Base-by-base conservation (phyloP, 2,329 filamentous ascomycete genomes). In the Rugonectria rugulosa region DNA sequence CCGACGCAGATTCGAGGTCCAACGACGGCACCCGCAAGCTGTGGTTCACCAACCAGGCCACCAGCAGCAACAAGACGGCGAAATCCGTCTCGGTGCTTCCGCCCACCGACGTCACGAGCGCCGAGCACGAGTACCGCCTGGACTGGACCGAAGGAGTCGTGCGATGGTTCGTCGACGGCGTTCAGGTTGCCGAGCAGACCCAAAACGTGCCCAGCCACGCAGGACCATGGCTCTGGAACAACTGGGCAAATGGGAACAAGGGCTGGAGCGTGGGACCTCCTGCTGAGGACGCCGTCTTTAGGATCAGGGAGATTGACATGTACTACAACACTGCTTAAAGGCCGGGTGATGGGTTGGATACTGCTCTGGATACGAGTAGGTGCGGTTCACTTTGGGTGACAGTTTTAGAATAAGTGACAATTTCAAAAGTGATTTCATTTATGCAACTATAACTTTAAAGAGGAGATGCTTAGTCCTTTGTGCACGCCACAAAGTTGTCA, bases 21-120 rank as follows among this genome's bases (percentile, higher is more conserved):
- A 70, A 71, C 27, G 24, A 17, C 4, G 70, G 70, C 3, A 55
- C 57, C 9, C 63, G 66, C 17, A 55, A 59, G 12, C 41, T 71
- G 19, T 72, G 68, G 69, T 38, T 70, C 20, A 72, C 69, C 5
- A 72, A 72, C 60, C 70, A 72, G 27, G 70, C 69, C 32, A 54
- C 51, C 5, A 55, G 65, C 20, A 60, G 53, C 3, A 58, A 67
- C 5, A 68, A 62, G 2, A 6, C 60, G 12, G 53, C 53, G 6
- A 63, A 61, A 0, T 46, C 54, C 31, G 60, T 55, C 5, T 19
- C 51, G 1, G 29, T 67, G 0, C 23, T 48, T 3, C 67, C 65
- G 8, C 67, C 66, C 0, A 44, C 57, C 0, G 56, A 67, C 42
- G 58, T 67, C 0, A 71, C 69, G 1, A 50, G 36, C 1, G 61